Base-by-base conservation (phyloP, 805 yeast species). In the Metschnikowia anglica region DNA sequence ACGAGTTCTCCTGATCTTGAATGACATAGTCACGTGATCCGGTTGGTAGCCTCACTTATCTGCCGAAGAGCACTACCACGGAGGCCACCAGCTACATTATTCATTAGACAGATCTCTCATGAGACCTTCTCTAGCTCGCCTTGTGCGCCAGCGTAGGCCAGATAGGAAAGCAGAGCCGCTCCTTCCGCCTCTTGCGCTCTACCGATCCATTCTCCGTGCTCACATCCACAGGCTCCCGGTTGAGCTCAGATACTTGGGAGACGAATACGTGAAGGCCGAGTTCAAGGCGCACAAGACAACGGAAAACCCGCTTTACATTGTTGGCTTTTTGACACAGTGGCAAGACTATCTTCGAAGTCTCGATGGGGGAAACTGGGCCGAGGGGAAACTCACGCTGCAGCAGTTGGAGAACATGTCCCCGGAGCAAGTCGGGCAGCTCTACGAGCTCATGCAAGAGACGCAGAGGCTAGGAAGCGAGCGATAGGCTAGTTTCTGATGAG, bases 271-370 rank as follows among this genome's bases (percentile, higher is more conserved):
- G 39, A 85, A 81, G 59, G 78, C 83, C 26, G 99, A 93, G 66
- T 93, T 93, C 70, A 80, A 81, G 55, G 83, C 90, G 5, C 99
- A 93, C 65, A 77, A 81, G 46, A 64, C 70, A 36, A 76, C 84
- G 5, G 96, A 88, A 51, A 89, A 93, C 61, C 98, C 99, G 3
- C 72, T 88, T 18, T 95, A 91, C 58, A 88, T 93, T 25, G 89
- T 93, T 9, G 99, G 97, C 9, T 93, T 93, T 55, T 72, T 93
- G 48, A 80, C 95, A 1, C 83, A 88, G 47, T 93, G 99, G 99
- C 99, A 93, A 63, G 91, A 84, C 48, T 86, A 86, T 55, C 70
- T 85, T 47, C 67, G 73, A 10, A 66, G 70, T 60, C 75, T 86
- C 18, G 75, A 79, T 21, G 79, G 70, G 3, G 73, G 71, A 0